Percentiles rank a stretch among this genome's conserved stretches.
phyloP scores from a whole-genome alignment of 345 rosid species.

The Erodium maritimum region DNA sequence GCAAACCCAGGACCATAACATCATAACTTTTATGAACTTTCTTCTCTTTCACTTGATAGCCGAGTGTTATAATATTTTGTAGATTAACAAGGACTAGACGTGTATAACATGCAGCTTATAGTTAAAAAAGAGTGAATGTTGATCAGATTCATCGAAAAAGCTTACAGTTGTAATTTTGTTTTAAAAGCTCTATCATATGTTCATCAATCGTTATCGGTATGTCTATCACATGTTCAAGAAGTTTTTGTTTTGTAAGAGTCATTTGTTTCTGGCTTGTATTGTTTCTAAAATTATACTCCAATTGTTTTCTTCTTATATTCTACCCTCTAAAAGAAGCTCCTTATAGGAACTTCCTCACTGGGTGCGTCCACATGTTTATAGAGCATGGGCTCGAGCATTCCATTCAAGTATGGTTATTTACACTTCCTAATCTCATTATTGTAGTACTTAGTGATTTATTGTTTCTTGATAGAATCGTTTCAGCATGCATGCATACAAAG shows the following conservation, averaged over 20 bases:
- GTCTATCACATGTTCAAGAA: neutral
- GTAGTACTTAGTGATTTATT: neutral
- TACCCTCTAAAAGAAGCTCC: neutral
- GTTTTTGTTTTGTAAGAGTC: neutral
- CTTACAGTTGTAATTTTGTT: neutral
- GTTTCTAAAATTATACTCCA: neutral
- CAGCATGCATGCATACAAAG: neutral
- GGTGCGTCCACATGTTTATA: constrained; percentile 73
- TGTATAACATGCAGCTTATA: neutral
- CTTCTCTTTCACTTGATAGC: neutral
- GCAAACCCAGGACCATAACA: too few species aligned
- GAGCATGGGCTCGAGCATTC: constrained; percentile 92
- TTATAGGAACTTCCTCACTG: constrained; percentile 67
- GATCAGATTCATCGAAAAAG: neutral
- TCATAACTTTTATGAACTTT: too few species aligned
- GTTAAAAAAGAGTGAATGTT: neutral
- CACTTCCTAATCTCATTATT: neutral
- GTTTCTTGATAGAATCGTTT: neutral
- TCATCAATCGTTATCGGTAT: neutral
- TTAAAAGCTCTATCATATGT: neutral
- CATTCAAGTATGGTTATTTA: constrained; percentile 56
- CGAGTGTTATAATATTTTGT: neutral
- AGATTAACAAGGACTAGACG: neutral
- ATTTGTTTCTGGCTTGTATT: neutral
- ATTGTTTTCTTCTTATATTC: neutral